These are phyloP conservation scores for Allomyces javanicus DNA, from an alignment of 192 early-diverging fungal species.

Conservation along the genomic window DNA sequence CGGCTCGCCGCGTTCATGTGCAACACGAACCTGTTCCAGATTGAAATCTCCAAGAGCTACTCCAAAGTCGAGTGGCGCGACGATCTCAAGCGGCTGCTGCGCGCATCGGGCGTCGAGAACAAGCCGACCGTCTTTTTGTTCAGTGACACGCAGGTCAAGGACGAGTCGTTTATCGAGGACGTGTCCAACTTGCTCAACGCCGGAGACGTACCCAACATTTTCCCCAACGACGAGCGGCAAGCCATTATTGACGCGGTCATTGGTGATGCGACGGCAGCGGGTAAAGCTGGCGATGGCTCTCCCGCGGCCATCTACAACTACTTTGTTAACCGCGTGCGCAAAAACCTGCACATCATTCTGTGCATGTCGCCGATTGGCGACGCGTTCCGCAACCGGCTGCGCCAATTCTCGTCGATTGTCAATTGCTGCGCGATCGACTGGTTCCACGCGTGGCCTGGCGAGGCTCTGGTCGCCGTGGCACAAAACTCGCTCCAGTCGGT, in stretches of 20 bases:
- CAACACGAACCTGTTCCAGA: conserved; percentile 80
- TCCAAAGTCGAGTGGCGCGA: conserved; percentile 92
- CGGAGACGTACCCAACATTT: conserved; percentile 93
- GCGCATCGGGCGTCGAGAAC: conserved; percentile 81
- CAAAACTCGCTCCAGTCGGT: conserved; percentile 78
- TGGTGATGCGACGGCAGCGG: conserved; percentile 85
- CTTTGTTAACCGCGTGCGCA: conserved; percentile 90
- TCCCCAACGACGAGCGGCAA: conserved; percentile 91
- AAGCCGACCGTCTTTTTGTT: conserved; percentile 95
- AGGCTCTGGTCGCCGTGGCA: conserved; percentile 95
- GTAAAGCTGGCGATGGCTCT: conserved; percentile 65
- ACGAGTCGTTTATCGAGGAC: conserved; percentile 90
- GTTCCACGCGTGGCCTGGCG: conserved; percentile 97
- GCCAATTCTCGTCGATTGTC: conserved; percentile 96
- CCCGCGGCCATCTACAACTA: conserved; percentile 89
- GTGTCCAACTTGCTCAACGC: conserved; percentile 99
- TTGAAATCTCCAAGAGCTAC: conserved; percentile 93
- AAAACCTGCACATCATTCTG: conserved; percentile 95
- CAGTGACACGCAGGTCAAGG: conserved; percentile 93
- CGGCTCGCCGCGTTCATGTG: conserved; percentile 99
- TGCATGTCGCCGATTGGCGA: conserved; percentile 98
- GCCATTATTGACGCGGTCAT: conserved; percentile 83
- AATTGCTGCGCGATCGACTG: conserved; percentile 99
- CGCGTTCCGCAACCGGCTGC: conserved; percentile 71
- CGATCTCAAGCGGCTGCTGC: conserved; percentile 72